Conservation (phyloP, 1,139 yeast species). For the Saccharomyces hybrid region DNA sequence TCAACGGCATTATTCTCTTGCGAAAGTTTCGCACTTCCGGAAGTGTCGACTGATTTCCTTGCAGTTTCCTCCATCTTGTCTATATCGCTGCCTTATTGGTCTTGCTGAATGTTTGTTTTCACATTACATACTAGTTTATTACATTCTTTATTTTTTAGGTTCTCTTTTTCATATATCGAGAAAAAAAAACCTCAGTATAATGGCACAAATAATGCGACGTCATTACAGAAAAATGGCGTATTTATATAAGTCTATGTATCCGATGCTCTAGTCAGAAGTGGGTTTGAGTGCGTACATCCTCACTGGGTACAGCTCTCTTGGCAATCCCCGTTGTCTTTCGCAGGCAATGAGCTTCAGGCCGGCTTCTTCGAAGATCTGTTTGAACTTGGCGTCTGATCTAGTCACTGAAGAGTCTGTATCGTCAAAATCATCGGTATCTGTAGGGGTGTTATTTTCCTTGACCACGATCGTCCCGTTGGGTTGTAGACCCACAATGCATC, state of each 20-base stretch:
- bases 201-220: not conserved
- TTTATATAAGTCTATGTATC: not conserved
- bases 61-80: not conserved
- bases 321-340: constrained; percentile 84
- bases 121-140: not conserved
- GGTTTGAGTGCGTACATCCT: constrained; percentile 88
- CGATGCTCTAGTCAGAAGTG: not conserved
- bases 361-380: constrained; percentile 58
- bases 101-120: not conserved
- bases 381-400: constrained; percentile 71
- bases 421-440: constrained; percentile 68
- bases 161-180: constrained; percentile 14
- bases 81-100: not conserved
- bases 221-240: not conserved
- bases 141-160: constrained; percentile 31
- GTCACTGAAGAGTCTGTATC: constrained; percentile 87
- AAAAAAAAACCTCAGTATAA: constrained; percentile 23
- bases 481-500: constrained; percentile 63
- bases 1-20: constrained; percentile 18
- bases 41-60: not conserved
- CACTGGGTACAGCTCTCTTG: constrained; percentile 81
- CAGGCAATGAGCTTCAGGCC: constrained; percentile 80
- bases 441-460: constrained; percentile 76
- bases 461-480: constrained; percentile 75
- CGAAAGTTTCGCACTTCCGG: not conserved